Conservation (phyloP, 768 basidiomycete genomes). For the Hericium coralloides region DNA sequence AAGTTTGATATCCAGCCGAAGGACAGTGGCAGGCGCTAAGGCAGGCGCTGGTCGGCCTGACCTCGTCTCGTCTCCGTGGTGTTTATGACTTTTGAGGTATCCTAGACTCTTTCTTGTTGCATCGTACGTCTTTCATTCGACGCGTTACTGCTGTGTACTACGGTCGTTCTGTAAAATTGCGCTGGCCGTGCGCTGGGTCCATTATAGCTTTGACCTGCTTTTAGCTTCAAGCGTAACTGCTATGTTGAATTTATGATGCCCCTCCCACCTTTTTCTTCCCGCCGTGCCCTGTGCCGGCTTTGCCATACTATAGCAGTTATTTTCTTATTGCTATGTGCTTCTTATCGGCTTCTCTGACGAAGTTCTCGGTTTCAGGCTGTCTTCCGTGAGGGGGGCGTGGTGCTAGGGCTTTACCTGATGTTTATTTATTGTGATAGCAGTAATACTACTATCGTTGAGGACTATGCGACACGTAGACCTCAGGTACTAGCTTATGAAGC, state of each 20-base stretch:
- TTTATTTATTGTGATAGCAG: not conserved
- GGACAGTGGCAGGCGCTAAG: constrained; percentile 3
- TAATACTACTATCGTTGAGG: not conserved
- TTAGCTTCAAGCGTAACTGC: not conserved
- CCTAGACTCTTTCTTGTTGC: not conserved
- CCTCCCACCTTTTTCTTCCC: not conserved
- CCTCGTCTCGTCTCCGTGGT: not conserved
- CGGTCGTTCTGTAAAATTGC: not conserved
- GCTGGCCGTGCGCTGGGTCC: not conserved
- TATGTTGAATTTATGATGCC: not conserved
- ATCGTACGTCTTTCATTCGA: not conserved
- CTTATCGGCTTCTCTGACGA: not conserved
- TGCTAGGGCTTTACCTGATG: not conserved
- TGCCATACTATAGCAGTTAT: not conserved
- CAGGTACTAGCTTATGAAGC: too few relatives aligned
- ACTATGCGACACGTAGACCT: not conserved
- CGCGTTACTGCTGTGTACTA: not conserved
- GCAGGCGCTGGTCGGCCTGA: not conserved
- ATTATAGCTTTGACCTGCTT: not conserved
- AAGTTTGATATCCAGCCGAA: constrained; percentile 42
- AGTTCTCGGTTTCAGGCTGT: not conserved
- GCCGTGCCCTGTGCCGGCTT: not conserved
- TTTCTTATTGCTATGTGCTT: not conserved
- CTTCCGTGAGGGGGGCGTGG: not conserved
- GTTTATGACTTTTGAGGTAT: not conserved